Base-by-base conservation (phyloP, 2,329 filamentous ascomycete species). In the Arthrinium puccinioides region DNA sequence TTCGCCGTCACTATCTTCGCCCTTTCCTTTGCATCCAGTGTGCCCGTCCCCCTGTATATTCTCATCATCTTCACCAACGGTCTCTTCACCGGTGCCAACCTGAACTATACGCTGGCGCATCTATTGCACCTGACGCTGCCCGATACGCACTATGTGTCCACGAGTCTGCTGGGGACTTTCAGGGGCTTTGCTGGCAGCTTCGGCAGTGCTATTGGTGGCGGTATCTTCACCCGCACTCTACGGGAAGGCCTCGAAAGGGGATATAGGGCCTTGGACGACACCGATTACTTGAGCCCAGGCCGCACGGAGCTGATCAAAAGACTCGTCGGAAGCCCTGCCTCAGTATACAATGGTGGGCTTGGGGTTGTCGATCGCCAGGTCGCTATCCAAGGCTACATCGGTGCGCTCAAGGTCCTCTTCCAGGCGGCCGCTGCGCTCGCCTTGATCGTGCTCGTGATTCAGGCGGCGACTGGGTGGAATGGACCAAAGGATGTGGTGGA, bases 101-200 rank as follows among this genome's bases (percentile, higher is more conserved):
- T 90, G 40, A 92, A 90, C 58, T 94, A 94, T 60, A 84, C 82
- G 0, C 71, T 94, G 3, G 84, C 86, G 0, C 87, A 94, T 51
- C 58, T 89, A 5, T 69, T 94, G 5, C 84, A 92, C 54, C 67
- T 90, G 5, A 84, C 82, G 1, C 64, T 67, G 0, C 67, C 74
- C 1, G 69, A 75, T 6, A 76, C 79, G 1, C 84, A 89, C 50
- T 87, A 84, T 51, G 77, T 92, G 34, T 77, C 83, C 4, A 87
- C 82, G 1, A 83, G 84, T 10, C 66, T 94, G 28, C 61, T 90
- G 4, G 77, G 82, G 20, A 94, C 86, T 1, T 90, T 90, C 60
- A 74, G 87, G 4, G 84, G 84, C 5, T 89, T 92, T 45, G 84
- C 84, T 0, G 85, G 85, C 11, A 84, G 79, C 36, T 92, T 94